Evolutionary conservation across 2,329 filamentous ascomycete species (phyloP).

Genomic region (Monilinia fructigena): DNA sequence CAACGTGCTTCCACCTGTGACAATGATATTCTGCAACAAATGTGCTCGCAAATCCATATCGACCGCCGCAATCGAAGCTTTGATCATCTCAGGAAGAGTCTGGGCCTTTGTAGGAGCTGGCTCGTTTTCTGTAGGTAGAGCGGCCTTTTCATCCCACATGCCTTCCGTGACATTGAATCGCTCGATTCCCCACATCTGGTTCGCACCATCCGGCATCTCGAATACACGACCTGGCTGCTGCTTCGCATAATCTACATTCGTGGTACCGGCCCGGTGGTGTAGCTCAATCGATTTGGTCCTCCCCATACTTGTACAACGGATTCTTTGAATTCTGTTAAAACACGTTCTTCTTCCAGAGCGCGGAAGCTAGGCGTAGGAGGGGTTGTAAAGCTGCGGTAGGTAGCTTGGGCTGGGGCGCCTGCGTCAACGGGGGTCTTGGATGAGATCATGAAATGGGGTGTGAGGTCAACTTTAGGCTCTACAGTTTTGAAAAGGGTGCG

Average conservation of each 20-base stretch:
- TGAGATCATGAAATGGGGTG: conserved; percentile 83
- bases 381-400: conserved; percentile 66
- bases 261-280: conserved; percentile 49
- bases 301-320: conserved; percentile 93
- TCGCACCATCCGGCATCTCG: conserved; percentile 95
- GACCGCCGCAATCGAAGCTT: conserved; percentile 71
- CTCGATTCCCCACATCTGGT: conserved; percentile 89
- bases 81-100: conserved; percentile 81
- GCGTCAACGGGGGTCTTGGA: conserved; percentile 89
- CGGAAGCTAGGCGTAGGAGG: conserved; percentile 69
- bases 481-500: conserved; percentile 73
- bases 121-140: conserved; percentile 52
- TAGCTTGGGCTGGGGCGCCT: conserved; percentile 73
- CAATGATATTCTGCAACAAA: conserved; percentile 84
- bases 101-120: conserved; percentile 63
- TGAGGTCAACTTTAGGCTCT: conserved; percentile 68
- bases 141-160: conserved; percentile 83
- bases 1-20: conserved; percentile 84
- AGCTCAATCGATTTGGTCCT: conserved; percentile 66
- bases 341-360: conserved; percentile 83
- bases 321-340: conserved; percentile 96
- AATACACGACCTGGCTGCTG: conserved; percentile 79
- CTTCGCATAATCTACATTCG: conserved; percentile 74
- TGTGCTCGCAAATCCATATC: conserved; percentile 86
- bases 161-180: conserved; percentile 84